phyloP scores from a whole-genome alignment of 2,329 filamentous ascomycete genomes.

The Hypoxylon sp. region DNA sequence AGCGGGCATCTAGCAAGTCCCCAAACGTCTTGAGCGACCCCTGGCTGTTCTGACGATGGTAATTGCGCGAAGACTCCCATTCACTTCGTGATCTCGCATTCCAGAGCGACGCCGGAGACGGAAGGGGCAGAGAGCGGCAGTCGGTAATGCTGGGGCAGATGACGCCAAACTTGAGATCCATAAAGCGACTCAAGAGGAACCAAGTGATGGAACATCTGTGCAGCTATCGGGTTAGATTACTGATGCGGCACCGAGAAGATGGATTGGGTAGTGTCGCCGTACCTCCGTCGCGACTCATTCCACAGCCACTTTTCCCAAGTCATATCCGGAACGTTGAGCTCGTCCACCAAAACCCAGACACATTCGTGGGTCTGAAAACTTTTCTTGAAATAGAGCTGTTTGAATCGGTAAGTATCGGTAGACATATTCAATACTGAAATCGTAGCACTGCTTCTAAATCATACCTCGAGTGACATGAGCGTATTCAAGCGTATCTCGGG shows the following conservation, averaged over 20 bases:
- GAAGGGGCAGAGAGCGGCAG: conserved; percentile 36
- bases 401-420: not conserved
- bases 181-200: conserved; percentile 38
- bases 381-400: conserved; percentile 27
- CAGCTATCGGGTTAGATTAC: not conserved
- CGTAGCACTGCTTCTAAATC: too few species aligned
- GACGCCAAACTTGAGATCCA: conserved; percentile 33
- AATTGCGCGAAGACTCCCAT: conserved; percentile 32
- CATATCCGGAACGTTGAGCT: conserved; percentile 24
- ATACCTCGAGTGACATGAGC: conserved; percentile 30
- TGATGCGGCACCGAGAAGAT: not conserved
- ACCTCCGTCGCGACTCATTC: conserved; percentile 39
- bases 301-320: conserved; percentile 41
- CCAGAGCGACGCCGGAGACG: conserved; percentile 35
- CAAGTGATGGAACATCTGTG: conserved; percentile 36
- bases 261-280: not conserved
- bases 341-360: conserved; percentile 27
- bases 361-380: conserved; percentile 17
- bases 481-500: conserved; percentile 29
- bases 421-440: not conserved
- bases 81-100: conserved; percentile 30
- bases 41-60: conserved; percentile 3
- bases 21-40: conserved; percentile 31
- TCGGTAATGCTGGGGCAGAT: conserved; percentile 31
- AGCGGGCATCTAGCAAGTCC: conserved; percentile 36